Evolutionary conservation across 306 rosid species (phyloP).

Genomic region (Begonia fuchsioides): DNA sequence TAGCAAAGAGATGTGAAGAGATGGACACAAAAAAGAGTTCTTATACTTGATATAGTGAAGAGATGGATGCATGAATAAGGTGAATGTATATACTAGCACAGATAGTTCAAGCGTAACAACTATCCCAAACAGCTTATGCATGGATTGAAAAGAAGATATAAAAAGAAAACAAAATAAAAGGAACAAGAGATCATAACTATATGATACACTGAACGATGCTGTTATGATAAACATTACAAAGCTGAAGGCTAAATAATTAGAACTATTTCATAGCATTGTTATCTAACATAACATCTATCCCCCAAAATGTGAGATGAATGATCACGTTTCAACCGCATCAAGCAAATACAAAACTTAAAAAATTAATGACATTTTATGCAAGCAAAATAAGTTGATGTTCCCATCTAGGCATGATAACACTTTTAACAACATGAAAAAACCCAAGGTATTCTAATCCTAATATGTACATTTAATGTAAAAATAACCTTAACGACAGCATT

Average conservation of each 20-base stretch:
- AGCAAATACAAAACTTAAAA: background rate
- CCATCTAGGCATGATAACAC: background rate
- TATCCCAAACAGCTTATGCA: too few species aligned
- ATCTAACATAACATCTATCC: background rate
- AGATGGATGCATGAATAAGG: background rate
- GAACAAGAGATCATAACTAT: too few species aligned
- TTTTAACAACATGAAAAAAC: background rate
- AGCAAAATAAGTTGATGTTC: background rate
- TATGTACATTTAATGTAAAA: background rate
- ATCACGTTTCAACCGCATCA: background rate
- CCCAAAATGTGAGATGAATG: background rate
- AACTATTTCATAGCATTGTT: background rate
- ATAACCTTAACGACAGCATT: constrained; percentile 95
- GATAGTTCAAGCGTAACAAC: too few species aligned
- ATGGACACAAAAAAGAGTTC: background rate
- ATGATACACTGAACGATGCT: background rate
- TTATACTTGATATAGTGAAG: too few species aligned
- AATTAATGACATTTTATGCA: background rate
- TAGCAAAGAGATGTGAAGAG: background rate
- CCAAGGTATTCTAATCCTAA: background rate
- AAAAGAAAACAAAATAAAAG: background rate
- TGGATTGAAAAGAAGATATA: too few species aligned
- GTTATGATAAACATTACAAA: background rate
- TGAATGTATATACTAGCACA: background rate
- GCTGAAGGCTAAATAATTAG: background rate